Percentiles rank a stretch among this genome's conserved stretches.
phyloP scores from a whole-genome alignment of 2,329 filamentous ascomycete species.

The Diaporthe velutina region DNA sequence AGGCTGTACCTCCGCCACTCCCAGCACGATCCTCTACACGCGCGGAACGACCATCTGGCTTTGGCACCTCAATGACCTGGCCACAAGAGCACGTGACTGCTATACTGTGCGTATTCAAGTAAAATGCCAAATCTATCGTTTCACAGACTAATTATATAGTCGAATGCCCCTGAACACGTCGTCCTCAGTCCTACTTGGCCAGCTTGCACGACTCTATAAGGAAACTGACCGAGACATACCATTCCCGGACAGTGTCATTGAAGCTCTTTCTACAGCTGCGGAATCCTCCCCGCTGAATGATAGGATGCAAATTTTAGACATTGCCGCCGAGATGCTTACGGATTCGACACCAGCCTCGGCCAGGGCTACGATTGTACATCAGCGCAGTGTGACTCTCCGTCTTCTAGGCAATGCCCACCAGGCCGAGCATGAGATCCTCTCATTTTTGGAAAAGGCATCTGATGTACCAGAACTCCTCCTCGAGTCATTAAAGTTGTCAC shows the following conservation, averaged over 20 bases:
- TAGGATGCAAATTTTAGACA: conserved; percentile 16
- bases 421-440: background rate
- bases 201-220: conserved; percentile 10
- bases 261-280: background rate
- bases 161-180: background rate
- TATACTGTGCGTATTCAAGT: conserved; percentile 13
- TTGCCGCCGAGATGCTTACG: background rate
- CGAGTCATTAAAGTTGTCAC: background rate
- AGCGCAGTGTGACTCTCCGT: conserved; percentile 3
- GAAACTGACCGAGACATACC: conserved; percentile 1
- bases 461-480: background rate
- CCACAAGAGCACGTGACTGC: background rate
- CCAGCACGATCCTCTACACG: background rate
- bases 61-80: background rate
- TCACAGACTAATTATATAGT: background rate
- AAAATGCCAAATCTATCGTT: background rate
- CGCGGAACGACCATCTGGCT: background rate
- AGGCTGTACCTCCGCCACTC: background rate
- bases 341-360: background rate
- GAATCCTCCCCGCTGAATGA: background rate
- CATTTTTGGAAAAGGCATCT: background rate
- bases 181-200: background rate
- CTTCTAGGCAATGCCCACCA: background rate
- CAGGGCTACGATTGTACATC: background rate
- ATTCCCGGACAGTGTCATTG: background rate